phyloP scores from a whole-genome alignment of 441 rosid species.

The Pelargonium australe region DNA sequence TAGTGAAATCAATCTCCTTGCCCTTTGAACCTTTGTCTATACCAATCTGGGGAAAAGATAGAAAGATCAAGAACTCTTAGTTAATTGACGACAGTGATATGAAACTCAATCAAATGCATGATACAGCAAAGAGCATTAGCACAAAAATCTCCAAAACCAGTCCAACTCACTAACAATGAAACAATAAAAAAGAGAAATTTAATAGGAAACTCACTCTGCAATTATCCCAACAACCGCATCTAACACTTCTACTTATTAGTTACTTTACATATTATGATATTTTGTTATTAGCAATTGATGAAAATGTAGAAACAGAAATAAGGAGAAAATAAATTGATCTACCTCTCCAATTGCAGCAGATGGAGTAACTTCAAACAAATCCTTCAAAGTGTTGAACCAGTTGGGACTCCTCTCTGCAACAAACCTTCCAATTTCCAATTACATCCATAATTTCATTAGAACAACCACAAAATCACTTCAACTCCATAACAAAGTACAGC shows the following conservation, averaged over 20 bases:
- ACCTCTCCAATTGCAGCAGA: conserved; percentile 94
- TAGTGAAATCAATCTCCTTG: conserved; percentile 50
- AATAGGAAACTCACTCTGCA: background rate
- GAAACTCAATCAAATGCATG: background rate
- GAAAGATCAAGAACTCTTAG: background rate
- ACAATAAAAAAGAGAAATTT: background rate
- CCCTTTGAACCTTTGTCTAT: conserved; percentile 77
- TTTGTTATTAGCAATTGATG: too few relatives aligned
- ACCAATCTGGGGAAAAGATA: conserved; percentile 51
- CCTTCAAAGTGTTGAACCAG: conserved; percentile 67
- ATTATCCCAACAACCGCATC: too few relatives aligned
- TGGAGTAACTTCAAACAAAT: conserved; percentile 55
- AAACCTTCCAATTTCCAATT: conserved; percentile 36
- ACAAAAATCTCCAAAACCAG: background rate
- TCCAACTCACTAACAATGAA: background rate
- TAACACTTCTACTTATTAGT: too few relatives aligned
- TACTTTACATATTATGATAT: too few relatives aligned
- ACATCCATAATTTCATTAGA: background rate
- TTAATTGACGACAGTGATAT: background rate
- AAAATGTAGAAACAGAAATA: background rate
- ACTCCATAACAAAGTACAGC: background rate
- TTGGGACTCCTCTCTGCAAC: conserved; percentile 57
- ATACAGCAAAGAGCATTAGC: background rate
- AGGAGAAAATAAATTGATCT: conserved; percentile 1
- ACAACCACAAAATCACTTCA: background rate